Percentiles rank a stretch among this genome's conserved stretches.
These are phyloP conservation scores for Actinomortierella ambigua DNA, from an alignment of 371 early-diverging fungal genomes.

Conservation along the genomic window DNA sequence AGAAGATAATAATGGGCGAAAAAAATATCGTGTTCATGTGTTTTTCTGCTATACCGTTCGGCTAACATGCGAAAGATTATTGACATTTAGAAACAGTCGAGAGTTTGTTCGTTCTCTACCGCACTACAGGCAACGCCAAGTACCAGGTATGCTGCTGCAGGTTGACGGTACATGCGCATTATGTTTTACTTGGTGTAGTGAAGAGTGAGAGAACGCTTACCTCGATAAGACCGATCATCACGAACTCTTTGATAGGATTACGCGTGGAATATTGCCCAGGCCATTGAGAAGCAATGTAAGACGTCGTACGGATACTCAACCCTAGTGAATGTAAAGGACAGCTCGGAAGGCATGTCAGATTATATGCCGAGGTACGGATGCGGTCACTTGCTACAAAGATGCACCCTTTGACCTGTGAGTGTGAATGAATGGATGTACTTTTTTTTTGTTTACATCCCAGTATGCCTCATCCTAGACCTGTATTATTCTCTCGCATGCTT, in stretches of 20 bases:
- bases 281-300: constrained; percentile 69
- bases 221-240: too few species aligned
- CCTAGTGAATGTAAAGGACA: constrained; percentile 59
- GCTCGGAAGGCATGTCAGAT: constrained; percentile 28
- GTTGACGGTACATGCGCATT: too few species aligned
- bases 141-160: constrained; percentile 64
- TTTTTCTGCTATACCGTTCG: neutral
- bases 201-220: too few species aligned
- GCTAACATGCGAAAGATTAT: too few species aligned
- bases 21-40: neutral
- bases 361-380: constrained; percentile 27
- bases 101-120: constrained; percentile 70
- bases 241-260: constrained; percentile 49
- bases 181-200: too few species aligned
- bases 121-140: constrained; percentile 71
- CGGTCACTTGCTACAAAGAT: too few species aligned
- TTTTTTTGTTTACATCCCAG: neutral
- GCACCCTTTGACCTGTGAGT: too few species aligned
- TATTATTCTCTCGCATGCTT: neutral
- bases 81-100: constrained; percentile 67
- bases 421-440: neutral
- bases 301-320: constrained; percentile 64
- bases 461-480: too few species aligned
- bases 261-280: constrained; percentile 42
- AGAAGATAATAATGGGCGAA: neutral